phyloP scores from a whole-genome alignment of 1,284 basidiomycete species.

The Cutaneotrichosporon sp. region DNA sequence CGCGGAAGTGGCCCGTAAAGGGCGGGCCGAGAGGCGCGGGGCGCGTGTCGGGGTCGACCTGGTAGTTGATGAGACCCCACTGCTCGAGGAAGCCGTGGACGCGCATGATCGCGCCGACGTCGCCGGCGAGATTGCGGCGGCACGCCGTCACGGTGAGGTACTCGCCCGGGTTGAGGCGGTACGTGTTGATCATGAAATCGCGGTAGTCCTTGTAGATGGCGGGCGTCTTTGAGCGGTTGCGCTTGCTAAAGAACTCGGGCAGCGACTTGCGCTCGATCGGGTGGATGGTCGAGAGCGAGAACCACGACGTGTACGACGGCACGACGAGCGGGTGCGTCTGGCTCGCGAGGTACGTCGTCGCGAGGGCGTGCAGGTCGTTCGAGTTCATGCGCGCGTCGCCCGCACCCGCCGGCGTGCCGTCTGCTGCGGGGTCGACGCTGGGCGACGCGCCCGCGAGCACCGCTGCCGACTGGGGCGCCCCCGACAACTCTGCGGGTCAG shows the following conservation, averaged over 20 bases:
- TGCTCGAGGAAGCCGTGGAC: constrained; percentile 99
- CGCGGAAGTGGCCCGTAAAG: constrained; percentile 97
- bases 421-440: constrained; percentile 18
- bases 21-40: constrained; percentile 93
- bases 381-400: constrained; percentile 38
- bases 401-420: constrained; percentile 29
- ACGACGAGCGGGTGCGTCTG: constrained; percentile 98
- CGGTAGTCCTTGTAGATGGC: constrained; percentile 98
- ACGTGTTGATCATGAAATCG: constrained; percentile 99
- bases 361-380: constrained; percentile 51
- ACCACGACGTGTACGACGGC: constrained; percentile 97
- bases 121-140: constrained; percentile 91
- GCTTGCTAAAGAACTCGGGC: constrained; percentile 97
- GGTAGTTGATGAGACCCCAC: constrained; percentile 98
- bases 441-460: constrained; percentile 17
- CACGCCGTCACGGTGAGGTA: constrained; percentile 99
- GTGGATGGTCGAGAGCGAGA: constrained; percentile 91
- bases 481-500: constrained; percentile 31
- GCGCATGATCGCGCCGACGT: constrained; percentile 98
- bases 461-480: constrained; percentile 16
- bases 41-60: constrained; percentile 97
- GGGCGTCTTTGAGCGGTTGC: constrained; percentile 93
- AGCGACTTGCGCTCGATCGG: constrained; percentile 88
- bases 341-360: constrained; percentile 76
- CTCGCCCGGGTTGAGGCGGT: constrained; percentile 88